phyloP scores from a whole-genome alignment of 164 flowering plant species.

The Amborella trichopoda region DNA sequence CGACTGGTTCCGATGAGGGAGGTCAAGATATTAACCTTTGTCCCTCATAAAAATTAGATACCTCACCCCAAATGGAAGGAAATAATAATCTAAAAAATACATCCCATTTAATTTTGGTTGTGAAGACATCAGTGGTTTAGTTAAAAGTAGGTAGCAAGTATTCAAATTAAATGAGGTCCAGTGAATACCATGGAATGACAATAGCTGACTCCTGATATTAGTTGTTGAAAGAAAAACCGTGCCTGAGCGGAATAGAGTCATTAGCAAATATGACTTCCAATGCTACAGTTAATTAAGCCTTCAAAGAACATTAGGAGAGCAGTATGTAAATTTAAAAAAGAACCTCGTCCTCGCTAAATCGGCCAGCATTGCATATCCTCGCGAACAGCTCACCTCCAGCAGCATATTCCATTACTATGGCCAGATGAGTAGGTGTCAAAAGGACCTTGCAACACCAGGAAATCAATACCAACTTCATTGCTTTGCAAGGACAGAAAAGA shows the following conservation, averaged over 20 bases:
- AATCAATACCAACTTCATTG: too few species aligned
- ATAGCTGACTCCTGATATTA: constrained; percentile 91
- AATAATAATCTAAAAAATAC: too few species aligned
- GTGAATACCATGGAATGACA: constrained; percentile 77
- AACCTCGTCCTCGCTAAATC: constrained; percentile 89
- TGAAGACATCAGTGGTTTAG: too few species aligned
- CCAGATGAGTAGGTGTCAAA: constrained; percentile 74
- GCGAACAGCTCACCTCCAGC: constrained; percentile 80
- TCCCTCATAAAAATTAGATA: too few species aligned
- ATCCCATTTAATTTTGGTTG: too few species aligned
- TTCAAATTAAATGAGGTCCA: neutral
- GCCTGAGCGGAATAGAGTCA: constrained; percentile 32
- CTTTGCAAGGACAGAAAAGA: too few species aligned
- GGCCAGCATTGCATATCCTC: constrained; percentile 69
- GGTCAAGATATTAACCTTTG: too few species aligned
- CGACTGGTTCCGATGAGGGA: too few species aligned
- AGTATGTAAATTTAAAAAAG: too few species aligned
- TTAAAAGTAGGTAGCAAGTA: too few species aligned
- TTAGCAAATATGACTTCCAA: neutral
- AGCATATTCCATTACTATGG: constrained; percentile 87
- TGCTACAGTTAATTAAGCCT: neutral
- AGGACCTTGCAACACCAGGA: constrained; percentile 38
- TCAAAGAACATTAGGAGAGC: neutral
- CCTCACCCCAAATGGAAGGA: too few species aligned
- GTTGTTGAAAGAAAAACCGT: constrained; percentile 83